Percentiles rank a stretch among this genome's conserved stretches.
Conservation (phyloP, 257 asterid species). For the Mentha longifolia region DNA sequence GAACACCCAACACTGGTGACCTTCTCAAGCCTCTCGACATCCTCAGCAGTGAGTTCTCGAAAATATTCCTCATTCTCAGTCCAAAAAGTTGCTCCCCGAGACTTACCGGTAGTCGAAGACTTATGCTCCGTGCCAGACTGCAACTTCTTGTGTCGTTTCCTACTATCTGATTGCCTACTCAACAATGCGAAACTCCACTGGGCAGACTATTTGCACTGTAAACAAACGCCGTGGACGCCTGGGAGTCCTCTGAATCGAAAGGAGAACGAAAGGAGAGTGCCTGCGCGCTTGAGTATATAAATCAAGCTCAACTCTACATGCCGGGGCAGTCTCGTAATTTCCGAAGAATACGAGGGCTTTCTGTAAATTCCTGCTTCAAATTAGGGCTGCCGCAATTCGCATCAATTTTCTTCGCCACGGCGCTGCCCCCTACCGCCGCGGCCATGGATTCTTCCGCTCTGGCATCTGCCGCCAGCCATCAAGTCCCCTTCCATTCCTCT, state of each 20-base stretch:
- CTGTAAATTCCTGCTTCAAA: constrained; percentile 51
- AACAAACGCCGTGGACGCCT: constrained; percentile 43
- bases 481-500: constrained; percentile 53
- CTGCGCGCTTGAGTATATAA: constrained; percentile 74
- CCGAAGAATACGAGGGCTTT: constrained; percentile 53
- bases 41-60: constrained; percentile 66
- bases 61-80: constrained; percentile 76
- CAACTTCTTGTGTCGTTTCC: constrained; percentile 80
- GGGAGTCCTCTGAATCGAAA: constrained; percentile 64
- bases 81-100: constrained; percentile 70
- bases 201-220: constrained; percentile 59
- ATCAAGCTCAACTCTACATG: constrained; percentile 48
- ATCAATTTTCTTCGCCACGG: constrained; percentile 47
- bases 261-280: constrained; percentile 75
- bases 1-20: constrained; percentile 43
- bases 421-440: constrained; percentile 63
- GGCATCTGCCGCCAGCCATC: constrained; percentile 75
- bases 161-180: constrained; percentile 62
- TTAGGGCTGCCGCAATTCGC: constrained; percentile 46
- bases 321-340: constrained; percentile 59
- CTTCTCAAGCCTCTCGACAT: constrained; percentile 60
- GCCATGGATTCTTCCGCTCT: constrained; percentile 67
- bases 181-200: constrained; percentile 63
- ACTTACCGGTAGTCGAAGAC: constrained; percentile 50
- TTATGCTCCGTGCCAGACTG: constrained; percentile 65